A percentile compares a stretch with the other conserved stretches of the same genome.
Conservation (phyloP, 352 stramenopile genomes). For the Chrysophaeum taylorii region DNA sequence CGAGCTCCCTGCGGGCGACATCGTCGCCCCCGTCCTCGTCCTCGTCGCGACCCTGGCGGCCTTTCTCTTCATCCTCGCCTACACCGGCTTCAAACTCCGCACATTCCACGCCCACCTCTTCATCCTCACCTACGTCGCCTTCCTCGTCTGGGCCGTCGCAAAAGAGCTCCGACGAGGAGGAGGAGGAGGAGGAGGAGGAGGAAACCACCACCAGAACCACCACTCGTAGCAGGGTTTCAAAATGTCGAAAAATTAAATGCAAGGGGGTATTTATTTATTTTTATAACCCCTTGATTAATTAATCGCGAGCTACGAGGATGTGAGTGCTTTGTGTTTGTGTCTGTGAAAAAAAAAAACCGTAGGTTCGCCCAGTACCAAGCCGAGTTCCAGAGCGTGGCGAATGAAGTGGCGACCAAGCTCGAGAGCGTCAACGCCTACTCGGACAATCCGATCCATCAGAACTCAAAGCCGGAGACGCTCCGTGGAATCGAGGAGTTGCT, state of each 20-base stretch:
- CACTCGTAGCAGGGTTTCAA: too few species aligned
- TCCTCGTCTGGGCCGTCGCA: background rate
- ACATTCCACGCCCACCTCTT: background rate
- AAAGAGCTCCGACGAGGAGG: too few species aligned
- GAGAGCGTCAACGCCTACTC: background rate
- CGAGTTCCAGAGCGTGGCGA: background rate
- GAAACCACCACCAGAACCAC: too few species aligned
- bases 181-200: too few species aligned
- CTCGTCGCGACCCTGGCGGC: conserved; percentile 11
- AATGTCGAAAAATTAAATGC: too few species aligned
- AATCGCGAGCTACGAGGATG: too few species aligned
- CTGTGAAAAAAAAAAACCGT: too few species aligned
- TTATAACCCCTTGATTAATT: too few species aligned
- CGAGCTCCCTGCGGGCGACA: conserved; percentile 12
- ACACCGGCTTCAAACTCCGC: conserved; percentile 13
- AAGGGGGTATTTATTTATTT: too few species aligned
- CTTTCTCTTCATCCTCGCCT: conserved; percentile 16
- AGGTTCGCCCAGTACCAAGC: background rate
- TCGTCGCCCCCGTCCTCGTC: conserved; percentile 18
- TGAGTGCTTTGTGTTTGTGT: too few species aligned
- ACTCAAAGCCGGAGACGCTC: background rate
- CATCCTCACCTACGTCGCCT: background rate
- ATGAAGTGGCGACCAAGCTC: background rate
- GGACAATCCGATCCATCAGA: background rate
- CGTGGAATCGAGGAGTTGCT: background rate